Conservation (phyloP, 306 rosid species). For the Glycine soja region DNA sequence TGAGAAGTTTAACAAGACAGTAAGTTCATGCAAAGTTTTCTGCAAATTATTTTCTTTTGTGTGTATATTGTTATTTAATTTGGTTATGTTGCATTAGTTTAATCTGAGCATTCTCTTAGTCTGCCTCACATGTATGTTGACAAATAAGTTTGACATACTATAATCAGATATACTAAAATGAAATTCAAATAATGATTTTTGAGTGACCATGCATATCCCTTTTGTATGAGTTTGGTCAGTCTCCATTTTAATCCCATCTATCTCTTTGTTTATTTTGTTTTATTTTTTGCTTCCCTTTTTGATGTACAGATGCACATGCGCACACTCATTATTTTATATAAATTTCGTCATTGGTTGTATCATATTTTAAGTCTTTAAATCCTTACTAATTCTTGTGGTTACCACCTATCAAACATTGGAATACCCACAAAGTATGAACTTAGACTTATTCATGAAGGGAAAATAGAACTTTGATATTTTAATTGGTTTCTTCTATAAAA, state of each 20-base stretch:
- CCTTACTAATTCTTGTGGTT: conserved; percentile 17
- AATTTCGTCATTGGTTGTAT: conserved; percentile 35
- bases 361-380: conserved; percentile 26
- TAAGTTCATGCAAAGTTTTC: conserved; percentile 55
- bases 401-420: conserved; percentile 1
- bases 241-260: conserved; percentile 17
- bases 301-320: not conserved
- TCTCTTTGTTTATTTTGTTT: not conserved
- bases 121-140: conserved; percentile 7
- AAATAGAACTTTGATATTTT: conserved; percentile 27
- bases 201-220: conserved; percentile 34
- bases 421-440: conserved; percentile 23
- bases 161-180: conserved; percentile 10
- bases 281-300: conserved; percentile 15
- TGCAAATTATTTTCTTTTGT: conserved; percentile 11
- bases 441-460: conserved; percentile 30
- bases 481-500: conserved; percentile 6
- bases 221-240: conserved; percentile 23
- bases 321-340: conserved; percentile 18
- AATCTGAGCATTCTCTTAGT: not conserved
- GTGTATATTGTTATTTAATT: conserved; percentile 18
- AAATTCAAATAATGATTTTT: conserved; percentile 29
- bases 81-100: conserved; percentile 25
- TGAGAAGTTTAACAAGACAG: conserved; percentile 86
- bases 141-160: conserved; percentile 30